Percentiles rank a stretch among this genome's conserved stretches.
Evolutionary conservation across 306 rosid species (phyloP).

Genomic region (Prunus salicina): DNA sequence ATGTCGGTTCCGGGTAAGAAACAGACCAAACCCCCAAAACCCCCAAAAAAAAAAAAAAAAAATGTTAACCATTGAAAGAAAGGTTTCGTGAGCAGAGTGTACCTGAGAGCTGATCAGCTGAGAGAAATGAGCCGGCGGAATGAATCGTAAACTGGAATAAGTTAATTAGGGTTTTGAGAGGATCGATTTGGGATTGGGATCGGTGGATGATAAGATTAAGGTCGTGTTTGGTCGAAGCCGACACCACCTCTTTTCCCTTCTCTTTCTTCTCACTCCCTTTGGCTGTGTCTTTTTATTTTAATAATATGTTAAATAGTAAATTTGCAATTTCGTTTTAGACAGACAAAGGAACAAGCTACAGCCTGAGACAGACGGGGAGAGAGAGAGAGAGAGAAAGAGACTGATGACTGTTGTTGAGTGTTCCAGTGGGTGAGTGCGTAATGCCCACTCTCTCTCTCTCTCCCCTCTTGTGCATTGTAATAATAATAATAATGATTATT

Average conservation of each 20-base stretch:
- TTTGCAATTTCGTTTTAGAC: not conserved
- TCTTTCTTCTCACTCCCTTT: not conserved
- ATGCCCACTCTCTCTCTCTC: not conserved
- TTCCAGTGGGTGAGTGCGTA: not conserved
- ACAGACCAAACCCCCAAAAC: slow-evolving; percentile 1
- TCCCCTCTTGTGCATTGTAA: no score
- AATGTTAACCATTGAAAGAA: not conserved
- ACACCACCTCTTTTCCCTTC: slow-evolving; percentile 53
- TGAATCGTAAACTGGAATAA: not conserved
- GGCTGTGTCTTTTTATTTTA: not conserved
- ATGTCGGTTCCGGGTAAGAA: not conserved
- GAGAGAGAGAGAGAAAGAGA: not conserved
- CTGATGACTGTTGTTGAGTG: not conserved
- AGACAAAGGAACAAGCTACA: not conserved
- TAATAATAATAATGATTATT: no score
- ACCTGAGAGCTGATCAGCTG: not conserved
- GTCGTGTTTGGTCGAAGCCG: slow-evolving; percentile 94
- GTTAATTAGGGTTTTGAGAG: slow-evolving; percentile 16
- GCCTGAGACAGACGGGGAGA: not conserved
- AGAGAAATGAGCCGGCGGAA: not conserved
- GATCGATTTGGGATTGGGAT: slow-evolving; percentile 1
- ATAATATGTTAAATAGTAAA: not conserved
- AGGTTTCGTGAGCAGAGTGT: not conserved
- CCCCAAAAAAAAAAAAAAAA: not conserved
- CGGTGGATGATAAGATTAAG: slow-evolving; percentile 40